Base-by-base conservation (phyloP, 805 yeast species). In the Lachancea meyersii region DNA sequence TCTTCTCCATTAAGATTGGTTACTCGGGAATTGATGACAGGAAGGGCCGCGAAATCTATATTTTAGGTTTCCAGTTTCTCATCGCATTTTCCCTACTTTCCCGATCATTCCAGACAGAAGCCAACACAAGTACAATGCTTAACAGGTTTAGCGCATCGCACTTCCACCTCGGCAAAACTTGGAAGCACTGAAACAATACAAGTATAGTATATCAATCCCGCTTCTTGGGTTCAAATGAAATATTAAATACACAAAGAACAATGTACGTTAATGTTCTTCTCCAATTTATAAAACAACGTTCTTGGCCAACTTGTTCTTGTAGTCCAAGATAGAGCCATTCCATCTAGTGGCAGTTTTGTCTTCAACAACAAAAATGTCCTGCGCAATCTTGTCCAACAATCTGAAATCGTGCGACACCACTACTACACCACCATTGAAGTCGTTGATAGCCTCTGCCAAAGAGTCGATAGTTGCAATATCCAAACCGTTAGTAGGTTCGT, bases 361-460 rank as follows among this genome's bases (percentile, higher is more conserved):
- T 74, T 93, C 97, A 63, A 94, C 95, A 50, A 93, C 98, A 61
- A 75, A 91, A 65, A 93, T 93, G 62, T 93, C 97, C 73, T 91
- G 86, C 43, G 98, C 98, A 63, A 93, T 86, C 73, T 87, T 89
- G 69, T 91, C 96, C 67, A 93, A 77, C 60, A 93, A 77, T 72
- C 97, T 83, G 91, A 93, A 93, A 73, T 93, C 98, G 78, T 93
- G 98, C 49, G 97, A 88, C 52, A 93, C 98, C 46, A 93, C 96
- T 53, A 88, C 95, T 42, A 91, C 96, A 77, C 98, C 98, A 71
- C 98, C 98, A 63, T 82, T 85, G 76, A 86, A 93, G 24, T 79
- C 83, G 53, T 88, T 82, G 65, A 93, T 91, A 51, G 98, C 98
- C 44, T 84, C 95, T 41, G 97, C 98, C 59, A 93, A 75, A 34